Base-by-base conservation (phyloP, 2,329 filamentous ascomycete genomes). In the Alternaria metachromatica region DNA sequence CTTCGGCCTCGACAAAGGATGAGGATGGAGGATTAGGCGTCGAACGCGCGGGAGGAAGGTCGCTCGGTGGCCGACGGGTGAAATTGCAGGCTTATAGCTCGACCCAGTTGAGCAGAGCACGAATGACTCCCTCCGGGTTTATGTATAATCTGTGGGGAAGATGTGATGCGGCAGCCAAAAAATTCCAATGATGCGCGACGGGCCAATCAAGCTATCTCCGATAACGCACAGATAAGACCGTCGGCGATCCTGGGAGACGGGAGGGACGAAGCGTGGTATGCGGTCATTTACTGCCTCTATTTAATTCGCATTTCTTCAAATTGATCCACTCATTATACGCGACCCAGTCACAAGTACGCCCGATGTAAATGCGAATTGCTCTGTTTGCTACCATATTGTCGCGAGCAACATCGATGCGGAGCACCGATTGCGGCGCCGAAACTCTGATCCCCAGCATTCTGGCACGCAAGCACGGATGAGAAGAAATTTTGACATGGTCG, bases 1-100 rank as follows among this genome's bases (percentile, higher is more conserved):
- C 75, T 73, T 70, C 60, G 66, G 76, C 76, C 76, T 79, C 72
- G 68, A 70, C 61, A 71, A 50, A 63, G 67, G 61, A 62, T 58
- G 58, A 48, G 45, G 51, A 44, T 46, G 63, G 44, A 65, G 59
- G 58, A 43, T 58, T 49, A 59, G 65, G 66, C 65, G 67, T 66
- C 65, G 64, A 66, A 64, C 64, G 67, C 67, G 70, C 65, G 63
- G 43, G 44, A 55, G 59, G 48, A 66, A 55, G 61, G 65, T 67
- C 64, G 71, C 67, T 64, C 60, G 62, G 65, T 66, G 66, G 60
- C 58, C 63, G 60, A 60, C 59, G 57, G 55, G 62, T 60, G 67
- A 71, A 76, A 78, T 78, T 75, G 75, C 69, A 68, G 63, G 63
- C 66, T 68, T 71, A 69, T 69, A 76, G 72, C 73, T 76, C 66